Evolutionary conservation across 2,329 filamentous ascomycete genomes (phyloP).

Genomic region (Chaetomium olivaceum): DNA sequence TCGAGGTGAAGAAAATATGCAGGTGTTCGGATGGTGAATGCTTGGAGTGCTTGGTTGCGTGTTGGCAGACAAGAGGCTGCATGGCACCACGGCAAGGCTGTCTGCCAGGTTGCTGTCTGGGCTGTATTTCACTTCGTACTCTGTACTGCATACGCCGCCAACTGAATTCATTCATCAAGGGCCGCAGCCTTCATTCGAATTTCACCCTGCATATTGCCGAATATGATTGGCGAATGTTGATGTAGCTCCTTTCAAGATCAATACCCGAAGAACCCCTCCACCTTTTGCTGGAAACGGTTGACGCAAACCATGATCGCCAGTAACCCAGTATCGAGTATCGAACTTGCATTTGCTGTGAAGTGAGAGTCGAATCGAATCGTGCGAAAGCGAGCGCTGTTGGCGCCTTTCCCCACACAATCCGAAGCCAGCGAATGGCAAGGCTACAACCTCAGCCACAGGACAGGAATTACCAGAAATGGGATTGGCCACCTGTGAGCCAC

Average conservation of each 20-base stretch:
- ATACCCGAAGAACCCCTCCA: background rate
- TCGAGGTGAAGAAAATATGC: background rate
- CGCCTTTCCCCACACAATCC: background rate
- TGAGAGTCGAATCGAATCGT: background rate
- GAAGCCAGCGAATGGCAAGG: background rate
- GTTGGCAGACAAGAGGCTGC: background rate
- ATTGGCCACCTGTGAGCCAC: slow-evolving; percentile 15
- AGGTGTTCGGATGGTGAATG: background rate
- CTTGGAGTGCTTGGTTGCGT: too few relatives aligned
- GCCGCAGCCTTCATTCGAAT: background rate
- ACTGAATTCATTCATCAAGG: too few relatives aligned
- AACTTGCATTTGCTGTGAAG: background rate
- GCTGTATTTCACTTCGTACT: background rate
- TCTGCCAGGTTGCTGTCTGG: background rate
- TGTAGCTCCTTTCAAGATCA: background rate
- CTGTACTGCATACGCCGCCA: too few relatives aligned
- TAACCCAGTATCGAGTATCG: too few relatives aligned
- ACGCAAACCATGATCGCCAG: background rate
- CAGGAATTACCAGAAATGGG: background rate
- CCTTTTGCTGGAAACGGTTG: background rate
- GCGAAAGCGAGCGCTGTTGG: background rate
- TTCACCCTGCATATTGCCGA: background rate
- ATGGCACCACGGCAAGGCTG: background rate
- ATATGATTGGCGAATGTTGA: background rate
- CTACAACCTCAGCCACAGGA: slow-evolving; percentile 17